Base-by-base conservation (phyloP, 1,284 basidiomycete genomes). In the Dichomitus squalens region DNA sequence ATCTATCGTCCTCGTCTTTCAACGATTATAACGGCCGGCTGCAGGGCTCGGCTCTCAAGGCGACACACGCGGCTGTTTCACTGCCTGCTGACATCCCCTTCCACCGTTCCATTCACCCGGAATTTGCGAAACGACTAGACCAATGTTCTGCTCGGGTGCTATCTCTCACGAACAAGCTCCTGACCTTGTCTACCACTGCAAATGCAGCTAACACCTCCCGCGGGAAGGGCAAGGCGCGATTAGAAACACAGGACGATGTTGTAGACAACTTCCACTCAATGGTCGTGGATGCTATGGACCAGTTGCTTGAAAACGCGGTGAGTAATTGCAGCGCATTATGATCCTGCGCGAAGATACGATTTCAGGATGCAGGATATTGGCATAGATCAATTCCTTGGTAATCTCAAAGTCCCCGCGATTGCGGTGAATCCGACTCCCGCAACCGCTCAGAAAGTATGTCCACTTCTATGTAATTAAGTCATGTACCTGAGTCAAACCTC, bases 201-300 rank as follows among this genome's bases (percentile, higher is more conserved):
- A 77, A 77, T 55, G 53, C 63, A 40, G 68, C 71, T 29, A 70
- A 68, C 7, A 51, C 40, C 21, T 36, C 70, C 14, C 77, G 79
- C 65, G 77, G 70, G 59, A 87, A 81, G 69, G 79, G 74, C 7
- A 86, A 82, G 69, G 71, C 57, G 12, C 72, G 74, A 54, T 66
- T 92, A 52, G 78, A 82, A 60, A 83, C 79, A 54, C 83, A 89
- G 65, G 93, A 95, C 61, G 90, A 95, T 73, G 79, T 96, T 1
- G 74, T 88, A 21, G 94, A 96, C 69, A 84, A 84, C 62, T 97
- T 95, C 71, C 82, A 88, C 60, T 78, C 82, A n/a, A 70, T 84
- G 31, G 82, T 96, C 0, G 88, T 93, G 16, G 93, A 96, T 69
- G 77, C 86, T 0, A 84, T 97, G 75, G 96, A 98, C 72, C 81